Conservation (phyloP, 2,329 filamentous ascomycete species). For the Lasiodiplodia gonubiensis region DNA sequence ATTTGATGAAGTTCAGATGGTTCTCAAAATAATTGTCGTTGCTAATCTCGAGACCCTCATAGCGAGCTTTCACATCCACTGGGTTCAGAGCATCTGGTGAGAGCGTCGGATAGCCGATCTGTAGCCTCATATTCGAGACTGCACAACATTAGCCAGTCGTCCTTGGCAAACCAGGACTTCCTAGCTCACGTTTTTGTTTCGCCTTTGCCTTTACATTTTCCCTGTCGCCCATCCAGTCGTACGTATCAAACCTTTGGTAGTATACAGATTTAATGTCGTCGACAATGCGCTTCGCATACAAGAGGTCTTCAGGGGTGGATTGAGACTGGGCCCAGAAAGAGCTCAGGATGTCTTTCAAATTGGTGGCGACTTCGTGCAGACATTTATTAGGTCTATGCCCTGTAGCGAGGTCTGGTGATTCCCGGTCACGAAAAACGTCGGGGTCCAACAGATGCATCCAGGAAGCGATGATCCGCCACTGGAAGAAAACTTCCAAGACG, state of each 20-base stretch:
- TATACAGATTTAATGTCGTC: conserved; percentile 72
- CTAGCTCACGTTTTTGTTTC: conserved; percentile 57
- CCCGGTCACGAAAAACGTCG: too few species aligned
- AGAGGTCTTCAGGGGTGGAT: conserved; percentile 69
- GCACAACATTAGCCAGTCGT: neutral
- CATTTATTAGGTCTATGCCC: too few species aligned
- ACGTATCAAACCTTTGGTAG: conserved; percentile 62
- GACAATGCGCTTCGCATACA: conserved; percentile 73
- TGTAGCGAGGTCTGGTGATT: too few species aligned
- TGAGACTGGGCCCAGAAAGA: conserved; percentile 71
- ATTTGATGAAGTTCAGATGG: conserved; percentile 56
- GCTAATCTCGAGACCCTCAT: conserved; percentile 59
- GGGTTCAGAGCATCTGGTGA: conserved; percentile 68
- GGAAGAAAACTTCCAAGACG: conserved; percentile 64
- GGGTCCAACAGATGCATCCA: too few species aligned
- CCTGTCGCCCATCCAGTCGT: conserved; percentile 74
- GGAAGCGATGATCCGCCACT: conserved; percentile 71
- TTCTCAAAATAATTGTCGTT: conserved; percentile 64
- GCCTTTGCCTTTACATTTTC: conserved; percentile 64
- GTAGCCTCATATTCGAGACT: conserved; percentile 70
- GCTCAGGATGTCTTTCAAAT: too few species aligned
- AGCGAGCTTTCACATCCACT: conserved; percentile 61
- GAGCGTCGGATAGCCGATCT: conserved; percentile 69
- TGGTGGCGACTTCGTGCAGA: too few species aligned
- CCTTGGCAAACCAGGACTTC: neutral